These are phyloP conservation scores for Phytophthora nicotianae DNA, from an alignment of 352 stramenopile species.

Conservation along the genomic window DNA sequence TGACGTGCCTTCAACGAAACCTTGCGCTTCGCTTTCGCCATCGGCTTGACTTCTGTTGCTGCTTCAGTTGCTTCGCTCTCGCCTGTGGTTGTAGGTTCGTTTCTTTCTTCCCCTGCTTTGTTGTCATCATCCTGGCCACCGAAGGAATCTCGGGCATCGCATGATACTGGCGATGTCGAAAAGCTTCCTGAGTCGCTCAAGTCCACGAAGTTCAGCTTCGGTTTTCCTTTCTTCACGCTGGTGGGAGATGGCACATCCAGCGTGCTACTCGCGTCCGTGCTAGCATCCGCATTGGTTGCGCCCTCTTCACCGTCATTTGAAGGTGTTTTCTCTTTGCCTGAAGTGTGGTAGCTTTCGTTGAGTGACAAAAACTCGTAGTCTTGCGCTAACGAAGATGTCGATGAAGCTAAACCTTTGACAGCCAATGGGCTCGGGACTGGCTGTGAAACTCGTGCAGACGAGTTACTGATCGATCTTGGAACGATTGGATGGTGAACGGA, in stretches of 20 bases:
- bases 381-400: constrained; percentile 33
- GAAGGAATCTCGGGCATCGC: constrained; percentile 21
- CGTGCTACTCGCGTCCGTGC: constrained; percentile 1
- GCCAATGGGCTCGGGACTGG: constrained; percentile 14
- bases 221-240: constrained; percentile 33
- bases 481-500: constrained; percentile 1
- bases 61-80: constrained; percentile 4
- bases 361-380: constrained; percentile 36
- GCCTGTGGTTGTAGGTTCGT: not conserved
- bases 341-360: constrained; percentile 23
- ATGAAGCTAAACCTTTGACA: constrained; percentile 12
- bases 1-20: constrained; percentile 32
- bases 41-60: constrained; percentile 4
- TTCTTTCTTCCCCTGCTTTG: constrained; percentile 11
- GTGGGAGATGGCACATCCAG: constrained; percentile 19
- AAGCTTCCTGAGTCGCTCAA: constrained; percentile 36
- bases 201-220: constrained; percentile 34
- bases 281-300: constrained; percentile 1
- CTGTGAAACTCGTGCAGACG: constrained; percentile 10
- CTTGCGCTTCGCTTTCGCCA: constrained; percentile 27
- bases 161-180: constrained; percentile 35
- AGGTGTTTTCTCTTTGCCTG: constrained; percentile 19
- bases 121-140: constrained; percentile 12
- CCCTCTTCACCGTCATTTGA: constrained; percentile 5
- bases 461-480: constrained; percentile 22